phyloP scores from a whole-genome alignment of 257 asterid species.

The Datura wrightii region DNA sequence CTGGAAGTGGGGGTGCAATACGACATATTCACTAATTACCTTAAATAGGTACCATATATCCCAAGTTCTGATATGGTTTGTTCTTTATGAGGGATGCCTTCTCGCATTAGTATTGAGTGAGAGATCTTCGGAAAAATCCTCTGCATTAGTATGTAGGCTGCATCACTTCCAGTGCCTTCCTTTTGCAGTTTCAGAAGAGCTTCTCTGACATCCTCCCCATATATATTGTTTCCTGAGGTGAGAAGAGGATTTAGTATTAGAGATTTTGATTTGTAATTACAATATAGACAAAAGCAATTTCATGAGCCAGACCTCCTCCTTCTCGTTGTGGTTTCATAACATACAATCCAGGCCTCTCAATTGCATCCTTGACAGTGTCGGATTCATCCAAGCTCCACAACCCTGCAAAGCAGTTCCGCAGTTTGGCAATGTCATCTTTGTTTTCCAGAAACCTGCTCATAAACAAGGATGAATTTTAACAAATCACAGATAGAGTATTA shows the following conservation, averaged over 20 bases:
- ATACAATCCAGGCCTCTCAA: slow-evolving; percentile 72
- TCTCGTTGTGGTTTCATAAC: slow-evolving; percentile 99
- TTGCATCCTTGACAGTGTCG: slow-evolving; percentile 70
- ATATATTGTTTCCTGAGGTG: slow-evolving; percentile 80
- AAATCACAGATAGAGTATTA: not conserved
- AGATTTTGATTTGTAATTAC: not conserved
- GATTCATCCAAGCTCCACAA: slow-evolving; percentile 89
- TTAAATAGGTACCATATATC: slow-evolving; percentile 72
- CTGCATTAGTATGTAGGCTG: slow-evolving; percentile 97
- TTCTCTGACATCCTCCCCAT: slow-evolving; percentile 75
- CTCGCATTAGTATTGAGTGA: slow-evolving; percentile 76
- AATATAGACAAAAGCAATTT: not conserved
- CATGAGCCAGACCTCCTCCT: slow-evolving; percentile 84
- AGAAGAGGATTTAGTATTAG: slow-evolving; percentile 26
- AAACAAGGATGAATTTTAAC: slow-evolving; percentile 27
- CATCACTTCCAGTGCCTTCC: slow-evolving; percentile 72
- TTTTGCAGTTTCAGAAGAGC: slow-evolving; percentile 68
- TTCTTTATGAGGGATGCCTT: slow-evolving; percentile 70
- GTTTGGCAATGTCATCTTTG: slow-evolving; percentile 81
- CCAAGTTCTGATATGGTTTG: slow-evolving; percentile 91
- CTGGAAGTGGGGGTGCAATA: not conserved
- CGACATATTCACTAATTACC: slow-evolving; percentile 47
- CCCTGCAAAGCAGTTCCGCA: slow-evolving; percentile 94
- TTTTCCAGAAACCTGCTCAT: slow-evolving; percentile 78
- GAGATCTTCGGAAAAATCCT: slow-evolving; percentile 82